Evolutionary conservation across 345 rosid species (phyloP).

Genomic region (Mercurialis annua): DNA sequence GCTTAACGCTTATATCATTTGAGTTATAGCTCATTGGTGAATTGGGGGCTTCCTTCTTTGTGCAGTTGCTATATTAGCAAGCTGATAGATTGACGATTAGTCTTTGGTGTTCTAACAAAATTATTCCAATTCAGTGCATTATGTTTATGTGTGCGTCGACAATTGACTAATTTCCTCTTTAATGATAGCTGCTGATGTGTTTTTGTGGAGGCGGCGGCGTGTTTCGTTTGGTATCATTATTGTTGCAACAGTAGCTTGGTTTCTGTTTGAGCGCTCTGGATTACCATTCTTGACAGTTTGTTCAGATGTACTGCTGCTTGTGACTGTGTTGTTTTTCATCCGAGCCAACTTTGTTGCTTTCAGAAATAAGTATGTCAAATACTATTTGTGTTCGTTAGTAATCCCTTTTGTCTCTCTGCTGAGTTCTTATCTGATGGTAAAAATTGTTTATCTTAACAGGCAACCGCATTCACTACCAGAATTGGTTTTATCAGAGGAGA

Average conservation of each 20-base stretch:
- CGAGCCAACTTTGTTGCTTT: conserved; percentile 57
- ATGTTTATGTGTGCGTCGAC: background rate
- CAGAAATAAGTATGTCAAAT: conserved; percentile 47
- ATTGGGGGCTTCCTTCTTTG: background rate
- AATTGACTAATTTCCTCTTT: conserved; percentile 1
- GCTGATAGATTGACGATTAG: too few species aligned
- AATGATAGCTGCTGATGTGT: conserved; percentile 64
- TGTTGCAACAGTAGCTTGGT: conserved; percentile 84
- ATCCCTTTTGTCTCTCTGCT: conserved; percentile 2
- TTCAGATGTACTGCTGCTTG: conserved; percentile 69
- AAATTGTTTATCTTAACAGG: conserved; percentile 23
- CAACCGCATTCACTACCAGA: conserved; percentile 59
- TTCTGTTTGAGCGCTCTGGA: conserved; percentile 69
- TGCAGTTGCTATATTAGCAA: background rate
- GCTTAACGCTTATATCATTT: too few species aligned
- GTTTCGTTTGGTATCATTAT: conserved; percentile 61
- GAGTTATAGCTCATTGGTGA: too few species aligned
- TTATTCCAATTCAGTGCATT: background rate
- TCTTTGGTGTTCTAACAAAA: background rate
- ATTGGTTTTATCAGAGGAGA: conserved; percentile 78
- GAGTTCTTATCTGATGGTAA: background rate
- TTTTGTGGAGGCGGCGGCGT: conserved; percentile 65
- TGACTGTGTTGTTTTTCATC: conserved; percentile 49
- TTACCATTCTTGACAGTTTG: conserved; percentile 76
- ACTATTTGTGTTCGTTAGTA: background rate